Conservation (phyloP, 148 eudicot species). For the Spergularia bocconei region DNA sequence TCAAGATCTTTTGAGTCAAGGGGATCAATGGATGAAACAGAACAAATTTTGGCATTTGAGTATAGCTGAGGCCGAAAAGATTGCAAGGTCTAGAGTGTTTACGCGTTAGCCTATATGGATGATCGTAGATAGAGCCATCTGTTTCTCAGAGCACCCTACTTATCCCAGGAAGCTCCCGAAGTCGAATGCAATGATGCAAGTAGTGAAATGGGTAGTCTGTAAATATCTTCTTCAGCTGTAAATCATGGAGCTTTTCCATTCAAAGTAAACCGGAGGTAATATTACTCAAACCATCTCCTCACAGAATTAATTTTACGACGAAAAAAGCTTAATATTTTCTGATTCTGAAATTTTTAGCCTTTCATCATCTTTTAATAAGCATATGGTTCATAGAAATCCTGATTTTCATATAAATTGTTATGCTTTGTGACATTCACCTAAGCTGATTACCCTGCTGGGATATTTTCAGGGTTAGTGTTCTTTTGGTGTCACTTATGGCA, state of each 20-base stretch:
- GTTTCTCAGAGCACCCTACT: not conserved
- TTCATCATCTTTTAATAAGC: not conserved
- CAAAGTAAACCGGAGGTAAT: slow-evolving; percentile 20
- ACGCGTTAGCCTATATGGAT: not conserved
- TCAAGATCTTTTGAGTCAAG: slow-evolving; percentile 36
- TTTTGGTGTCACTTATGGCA: too few relatives aligned
- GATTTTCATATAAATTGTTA: too few relatives aligned
- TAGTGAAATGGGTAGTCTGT: slow-evolving; percentile 5
- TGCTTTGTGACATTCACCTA: too few relatives aligned
- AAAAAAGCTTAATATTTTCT: not conserved
- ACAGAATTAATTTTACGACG: not conserved
- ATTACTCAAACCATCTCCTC: slow-evolving; percentile 1
- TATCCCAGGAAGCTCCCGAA: not conserved
- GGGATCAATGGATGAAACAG: slow-evolving; percentile 59
- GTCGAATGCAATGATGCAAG: not conserved
- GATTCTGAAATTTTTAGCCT: not conserved
- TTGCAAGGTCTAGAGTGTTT: slow-evolving; percentile 37
- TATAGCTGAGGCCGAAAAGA: slow-evolving; percentile 58
- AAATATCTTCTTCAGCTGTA: slow-evolving; percentile 17
- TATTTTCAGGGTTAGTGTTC: too few relatives aligned
- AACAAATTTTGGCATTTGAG: slow-evolving; percentile 71
- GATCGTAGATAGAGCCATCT: not conserved
- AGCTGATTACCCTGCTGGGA: too few relatives aligned
- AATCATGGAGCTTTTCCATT: slow-evolving; percentile 9
- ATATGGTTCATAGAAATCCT: not conserved